Base-by-base conservation (phyloP, 495 filamentous ascomycete genomes). In the Penicillium antarcticum region DNA sequence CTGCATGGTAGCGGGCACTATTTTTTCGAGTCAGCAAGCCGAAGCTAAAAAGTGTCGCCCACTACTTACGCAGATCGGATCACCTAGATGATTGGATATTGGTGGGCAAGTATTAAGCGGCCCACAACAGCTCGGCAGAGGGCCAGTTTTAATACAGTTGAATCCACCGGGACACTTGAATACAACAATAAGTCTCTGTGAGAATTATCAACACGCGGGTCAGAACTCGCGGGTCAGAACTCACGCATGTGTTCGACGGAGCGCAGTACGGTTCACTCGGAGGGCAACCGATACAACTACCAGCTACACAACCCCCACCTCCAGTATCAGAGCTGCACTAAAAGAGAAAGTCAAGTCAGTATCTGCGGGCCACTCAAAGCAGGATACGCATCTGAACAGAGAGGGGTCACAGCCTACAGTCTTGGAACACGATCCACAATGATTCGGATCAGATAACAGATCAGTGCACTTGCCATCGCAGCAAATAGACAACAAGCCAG, bases 61-160 rank as follows among this genome's bases (percentile, higher is more conserved):
- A 5, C 38, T n/a, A 53, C 60, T 55, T 58, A 63, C 57, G 31
- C 60, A 63, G 32, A 61, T 57, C 14, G 42, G 44, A 35, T 43
- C n/a, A 11, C 57, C 60, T 11, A 9, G 32, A 23, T 52, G 34
- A 14, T 49, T 48, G 11, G 60, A 61, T 23, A 23, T 42, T 16
- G 51, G 57, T 5, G 54, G 53, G 37, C 60, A 61, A 12, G 37
- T 36, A 17, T 61, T 57, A 6, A 47, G 24, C n/a, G 17, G 24
- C 11, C 54, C 41, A 37, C 60, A 61, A 34, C 60, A 63, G 19
- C 54, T 57, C 36, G 48, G 51, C 37, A 53, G 45, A n/a, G 54
- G 54, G 1, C 57, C 60, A 14, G 33, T 45, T 3, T 42, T 12
- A 29, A 63, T 41, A 34, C 60, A 63, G 14, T 24, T 51, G 21